Evolutionary conservation across 208 protist genomes (phyloP), one percentile per base, ranked within the genome.

Genomic region (Borovskyia barvae): DNA sequence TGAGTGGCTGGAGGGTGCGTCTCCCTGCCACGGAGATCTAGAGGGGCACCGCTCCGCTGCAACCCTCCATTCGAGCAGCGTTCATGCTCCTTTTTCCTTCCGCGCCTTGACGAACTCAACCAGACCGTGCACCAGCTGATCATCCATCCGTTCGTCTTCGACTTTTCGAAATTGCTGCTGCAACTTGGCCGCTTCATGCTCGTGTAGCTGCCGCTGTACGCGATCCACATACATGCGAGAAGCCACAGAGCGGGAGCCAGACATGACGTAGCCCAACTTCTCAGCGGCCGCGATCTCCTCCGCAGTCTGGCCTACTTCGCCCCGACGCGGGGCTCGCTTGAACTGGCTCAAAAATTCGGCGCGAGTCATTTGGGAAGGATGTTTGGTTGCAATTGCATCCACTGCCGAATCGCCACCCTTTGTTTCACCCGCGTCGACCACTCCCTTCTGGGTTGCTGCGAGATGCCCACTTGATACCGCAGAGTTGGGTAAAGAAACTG

Each of bases 181-280:
- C 42, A 95, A 80, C 76, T 93, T 90, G 14, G 80, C 64, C 15
- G 89, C 89, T 54, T 95, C 83, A 26, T 84, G 82, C 68, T 95
- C 89, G 66, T 95, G 89, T n/a, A 95, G 71, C 52, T 95, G 87
- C 17, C 84, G 82, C 69, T 95, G 89, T 25, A 93, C 80, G 55
- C 79, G 73, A 56, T 93, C 81, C 19, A 95, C 73, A 72, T 93
- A 95, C 64, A 90, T 77, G 55, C 89, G 78, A 22, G 83, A 75
- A 24, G 75, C 85, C 17, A 77, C 85, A 60, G 85, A 92, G 57
- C 84, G 83, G n/a, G 89, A 93, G 45, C 89, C 89, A 26, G 83
- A 92, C 89, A 95, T 95, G 52, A 95, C 89, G 72, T 95, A 95
- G 47, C 89, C 89, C 40, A 95, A 75, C 62, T 82, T 60, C 66